Conservation (phyloP, 305 asterid species). For the Petunia hybrid region DNA sequence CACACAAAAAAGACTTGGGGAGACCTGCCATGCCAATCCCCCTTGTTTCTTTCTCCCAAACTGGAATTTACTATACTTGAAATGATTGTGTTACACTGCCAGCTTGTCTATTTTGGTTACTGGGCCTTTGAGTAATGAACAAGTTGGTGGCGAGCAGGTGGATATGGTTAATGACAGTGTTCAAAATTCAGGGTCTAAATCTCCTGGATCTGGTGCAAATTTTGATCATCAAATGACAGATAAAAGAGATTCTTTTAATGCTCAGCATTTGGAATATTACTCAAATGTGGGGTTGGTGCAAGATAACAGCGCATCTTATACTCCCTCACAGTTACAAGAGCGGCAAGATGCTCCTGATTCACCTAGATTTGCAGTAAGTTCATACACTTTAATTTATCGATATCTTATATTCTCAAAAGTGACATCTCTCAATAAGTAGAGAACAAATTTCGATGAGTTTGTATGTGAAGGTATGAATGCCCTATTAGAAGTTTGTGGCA, state of each 20-base stretch:
- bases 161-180: conserved; percentile 57
- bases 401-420: not conserved
- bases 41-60: too few relatives aligned
- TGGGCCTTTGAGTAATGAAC: conserved; percentile 62
- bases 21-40: too few relatives aligned
- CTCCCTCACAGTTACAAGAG: conserved; percentile 50
- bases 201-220: conserved; percentile 63
- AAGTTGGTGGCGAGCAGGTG: conserved; percentile 53
- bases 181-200: conserved; percentile 67
- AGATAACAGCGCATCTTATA: conserved; percentile 59
- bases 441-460: too few relatives aligned
- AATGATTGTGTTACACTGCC: conserved; percentile 31
- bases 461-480: too few relatives aligned
- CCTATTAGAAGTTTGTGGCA: too few relatives aligned
- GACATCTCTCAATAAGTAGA: too few relatives aligned
- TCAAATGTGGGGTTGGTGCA: conserved; percentile 69
- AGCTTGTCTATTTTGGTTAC: conserved; percentile 63
- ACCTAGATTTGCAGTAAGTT: conserved; percentile 79
- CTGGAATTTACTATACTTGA: too few relatives aligned
- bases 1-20: too few relatives aligned
- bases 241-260: conserved; percentile 55
- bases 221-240: conserved; percentile 57
- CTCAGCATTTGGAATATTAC: conserved; percentile 63
- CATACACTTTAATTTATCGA: too few relatives aligned
- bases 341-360: conserved; percentile 71